Base-by-base conservation (phyloP, 2,329 filamentous ascomycete genomes). In the Paracamarosporium sp. region DNA sequence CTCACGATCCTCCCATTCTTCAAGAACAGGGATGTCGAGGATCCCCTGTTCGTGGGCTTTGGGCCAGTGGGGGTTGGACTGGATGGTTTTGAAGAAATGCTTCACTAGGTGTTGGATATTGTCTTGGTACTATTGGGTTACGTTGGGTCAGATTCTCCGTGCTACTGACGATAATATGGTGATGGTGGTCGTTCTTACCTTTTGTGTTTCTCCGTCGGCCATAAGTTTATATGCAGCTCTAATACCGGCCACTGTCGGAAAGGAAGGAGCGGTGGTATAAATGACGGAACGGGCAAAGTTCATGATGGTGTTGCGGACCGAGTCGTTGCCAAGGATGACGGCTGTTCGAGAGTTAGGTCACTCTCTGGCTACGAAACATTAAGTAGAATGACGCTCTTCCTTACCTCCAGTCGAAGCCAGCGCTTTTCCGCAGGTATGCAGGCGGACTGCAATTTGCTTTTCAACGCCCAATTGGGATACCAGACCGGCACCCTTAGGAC, bases 401-500 rank as follows among this genome's bases (percentile, higher is more conserved):
- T 45, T 56, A 73, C 72, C 72, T 31, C 72, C 73, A 12, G 55
- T 46, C 2, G 62, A 61, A 0, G 36, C 61, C 27, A 75, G 33
- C 1, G 64, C 69, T 51, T 75, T 76, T 2, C 66, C 59, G 57
- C 50, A 75, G 3, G 65, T 67, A 38, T 71, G 67, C 24, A 72
- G 33, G 4, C 61, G 53, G 11, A 75, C 60, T 3, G 67, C 64
- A 20, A 74, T 62, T 1, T 73, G 66, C 3, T 61, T 61, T 38
- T 73, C 70, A 5, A 75, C 50, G 1, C 69, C 68, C 22, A 69
- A 55, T 15, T 47, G 27, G 5, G 20, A 53, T 8, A 88, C 86
- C 0, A 89, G 68, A 0, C 88, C 88, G 1, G 80, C 74, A 0
- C 88, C 87, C 2, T 77, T 65, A 0, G 75, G 61, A 0, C 88